Evolutionary conservation across 2,329 filamentous ascomycete species (phyloP), one percentile per base, ranked within the genome.

Genomic region (Ceratocystiopsis sp.): DNA sequence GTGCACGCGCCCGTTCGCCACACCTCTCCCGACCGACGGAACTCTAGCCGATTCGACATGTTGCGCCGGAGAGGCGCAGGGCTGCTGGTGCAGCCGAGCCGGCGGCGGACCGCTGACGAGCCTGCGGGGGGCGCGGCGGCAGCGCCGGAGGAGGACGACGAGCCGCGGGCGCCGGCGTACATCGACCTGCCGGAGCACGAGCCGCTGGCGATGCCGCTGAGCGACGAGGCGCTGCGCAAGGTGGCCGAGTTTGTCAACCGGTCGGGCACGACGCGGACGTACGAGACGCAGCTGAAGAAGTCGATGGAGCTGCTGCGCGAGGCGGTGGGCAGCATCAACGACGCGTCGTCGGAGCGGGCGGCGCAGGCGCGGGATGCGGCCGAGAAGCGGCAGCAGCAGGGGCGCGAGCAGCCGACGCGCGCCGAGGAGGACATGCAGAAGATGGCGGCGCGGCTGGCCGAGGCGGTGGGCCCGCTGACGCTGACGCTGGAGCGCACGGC

Each of bases 111-210:
- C 4, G 35, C 38, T 1, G 38, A 25, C 16, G 33, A 21, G 5
- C 13, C 16, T 7, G 16, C 38, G 3, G 25, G 25, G 14, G 38
- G 10, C 4, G 12, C 11, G 38, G 10, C 12, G 38, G 34, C 21
- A 25, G 10, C 12, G 38, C 21, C 21, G 33, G 34, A 13, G 25
- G 8, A 12, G 16, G 25, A 17, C 3, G 8, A 9, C 13, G 15
- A 32, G 21, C 45, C 42, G 33, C 47, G 35, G 42, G 47, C 36
- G 42, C 53, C 19, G 34, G 49, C 40, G 6, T 48, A 46, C 3
- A 43, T 54, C 6, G 48, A 57, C 18, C 55, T 73, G n/a, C 69
- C 70, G 3, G 57, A 59, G 2, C 73, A 75, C 56, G 60, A 75
- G 45, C 59, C 65, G 3, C 69, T 65, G 9, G 53, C 58, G 11